A percentile compares a stretch with the other conserved stretches of the same genome.
Evolutionary conservation across 495 filamentous ascomycete genomes (phyloP).

Genomic region (Cetradonia linearis): DNA sequence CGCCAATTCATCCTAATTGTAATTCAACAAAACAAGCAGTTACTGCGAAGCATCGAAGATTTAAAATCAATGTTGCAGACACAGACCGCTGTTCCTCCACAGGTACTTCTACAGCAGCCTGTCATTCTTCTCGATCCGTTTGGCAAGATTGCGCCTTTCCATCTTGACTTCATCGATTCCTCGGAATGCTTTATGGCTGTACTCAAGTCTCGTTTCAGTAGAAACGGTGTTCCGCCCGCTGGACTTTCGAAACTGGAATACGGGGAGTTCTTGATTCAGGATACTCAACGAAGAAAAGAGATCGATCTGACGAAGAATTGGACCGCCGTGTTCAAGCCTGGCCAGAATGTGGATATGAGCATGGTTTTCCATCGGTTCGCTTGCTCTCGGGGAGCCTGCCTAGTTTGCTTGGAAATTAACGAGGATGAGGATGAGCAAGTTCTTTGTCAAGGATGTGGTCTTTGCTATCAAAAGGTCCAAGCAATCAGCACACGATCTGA

Average conservation of each 20-base stretch:
- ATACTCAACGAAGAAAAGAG: conserved; percentile 14
- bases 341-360: conserved; percentile 27
- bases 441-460: conserved; percentile 15
- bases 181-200: conserved; percentile 25
- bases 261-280: conserved; percentile 22
- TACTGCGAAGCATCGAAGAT: conserved; percentile 20
- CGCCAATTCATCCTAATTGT: conserved; percentile 20
- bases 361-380: conserved; percentile 26
- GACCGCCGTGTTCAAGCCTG: conserved; percentile 18
- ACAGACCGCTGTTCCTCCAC: conserved; percentile 20
- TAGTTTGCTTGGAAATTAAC: conserved; percentile 18
- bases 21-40: conserved; percentile 22
- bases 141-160: conserved; percentile 24
- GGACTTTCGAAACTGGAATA: conserved; percentile 22
- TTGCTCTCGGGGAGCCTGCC: conserved; percentile 21
- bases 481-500: conserved; percentile 16
- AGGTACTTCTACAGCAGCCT: conserved; percentile 25
- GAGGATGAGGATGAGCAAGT: conserved; percentile 15
- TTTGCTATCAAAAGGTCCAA: conserved; percentile 19
- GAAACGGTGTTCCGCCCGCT: conserved; percentile 17
- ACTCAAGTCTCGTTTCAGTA: conserved; percentile 21
- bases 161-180: conserved; percentile 26
- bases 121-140: conserved; percentile 26
- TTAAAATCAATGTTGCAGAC: conserved; percentile 18
- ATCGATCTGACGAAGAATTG: conserved; percentile 21